Percentiles rank a stretch among this genome's conserved stretches.
These are phyloP conservation scores for Cynanchum wilfordii DNA, from an alignment of 257 asterid species.

Conservation along the genomic window DNA sequence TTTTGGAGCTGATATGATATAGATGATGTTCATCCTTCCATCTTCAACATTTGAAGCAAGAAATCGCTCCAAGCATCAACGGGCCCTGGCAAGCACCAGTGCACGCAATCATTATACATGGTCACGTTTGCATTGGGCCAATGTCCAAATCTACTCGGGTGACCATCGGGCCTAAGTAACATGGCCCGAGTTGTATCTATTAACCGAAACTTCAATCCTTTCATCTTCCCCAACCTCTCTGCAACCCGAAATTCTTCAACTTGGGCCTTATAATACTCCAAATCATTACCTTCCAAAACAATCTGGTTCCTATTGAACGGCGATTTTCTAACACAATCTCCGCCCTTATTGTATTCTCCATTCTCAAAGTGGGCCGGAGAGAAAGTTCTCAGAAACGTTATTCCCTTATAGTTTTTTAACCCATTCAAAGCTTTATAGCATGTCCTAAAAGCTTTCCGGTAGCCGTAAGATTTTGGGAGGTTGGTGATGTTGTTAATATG, in stretches of 20 bases:
- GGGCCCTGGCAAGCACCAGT: slow-evolving; percentile 53
- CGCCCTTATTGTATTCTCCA: slow-evolving; percentile 34
- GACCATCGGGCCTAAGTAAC: slow-evolving; percentile 48
- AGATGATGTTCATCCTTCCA: slow-evolving; percentile 23
- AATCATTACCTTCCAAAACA: slow-evolving; percentile 4
- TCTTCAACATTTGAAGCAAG: slow-evolving; percentile 29
- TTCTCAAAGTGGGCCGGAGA: slow-evolving; percentile 41
- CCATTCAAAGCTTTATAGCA: slow-evolving; percentile 27
- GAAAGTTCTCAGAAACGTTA: slow-evolving; percentile 25
- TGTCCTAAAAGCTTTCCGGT: slow-evolving; percentile 27
- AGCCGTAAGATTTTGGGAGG: slow-evolving; percentile 29
- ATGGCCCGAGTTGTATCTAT: slow-evolving; percentile 32
- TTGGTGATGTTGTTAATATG: slow-evolving; percentile 18
- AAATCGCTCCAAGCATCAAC: slow-evolving; percentile 46
- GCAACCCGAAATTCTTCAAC: slow-evolving; percentile 31
- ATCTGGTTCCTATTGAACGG: slow-evolving; percentile 30
- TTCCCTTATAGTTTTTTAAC: slow-evolving; percentile 21
- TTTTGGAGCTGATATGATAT: not conserved
- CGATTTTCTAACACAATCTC: slow-evolving; percentile 27
- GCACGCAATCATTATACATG: slow-evolving; percentile 35
- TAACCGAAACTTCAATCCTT: slow-evolving; percentile 25
- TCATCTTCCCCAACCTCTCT: slow-evolving; percentile 18
- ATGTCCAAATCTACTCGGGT: slow-evolving; percentile 41
- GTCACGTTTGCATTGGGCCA: slow-evolving; percentile 18
- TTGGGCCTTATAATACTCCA: slow-evolving; percentile 27